phyloP scores from a whole-genome alignment of 2,329 filamentous ascomycete species.

The Graphiopsis chlorocephala region DNA sequence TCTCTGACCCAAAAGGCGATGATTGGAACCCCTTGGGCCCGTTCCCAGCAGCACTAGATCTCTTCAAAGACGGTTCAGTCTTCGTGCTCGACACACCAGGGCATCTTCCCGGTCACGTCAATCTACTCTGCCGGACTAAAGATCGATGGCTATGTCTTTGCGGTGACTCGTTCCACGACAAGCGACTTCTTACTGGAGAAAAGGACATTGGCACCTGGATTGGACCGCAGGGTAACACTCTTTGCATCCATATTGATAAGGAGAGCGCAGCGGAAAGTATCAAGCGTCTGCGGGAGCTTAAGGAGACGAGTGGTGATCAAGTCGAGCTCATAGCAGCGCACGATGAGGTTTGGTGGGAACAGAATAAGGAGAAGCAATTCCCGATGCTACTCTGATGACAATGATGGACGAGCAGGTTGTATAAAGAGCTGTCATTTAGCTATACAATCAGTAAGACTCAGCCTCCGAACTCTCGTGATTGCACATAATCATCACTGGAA shows the following conservation, averaged over 20 bases:
- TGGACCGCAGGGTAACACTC: constrained; percentile 42
- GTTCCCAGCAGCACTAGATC: constrained; percentile 47
- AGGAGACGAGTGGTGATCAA: constrained; percentile 30
- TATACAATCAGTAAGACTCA: neutral
- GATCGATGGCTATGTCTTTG: constrained; percentile 49
- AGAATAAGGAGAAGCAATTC: constrained; percentile 22
- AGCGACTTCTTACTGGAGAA: constrained; percentile 50
- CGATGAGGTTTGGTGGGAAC: constrained; percentile 48
- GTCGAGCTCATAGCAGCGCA: constrained; percentile 54
- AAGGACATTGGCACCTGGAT: constrained; percentile 52
- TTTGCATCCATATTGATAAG: constrained; percentile 53
- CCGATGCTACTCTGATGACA: constrained; percentile 16
- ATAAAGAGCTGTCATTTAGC: neutral
- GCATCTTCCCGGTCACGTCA: constrained; percentile 53
- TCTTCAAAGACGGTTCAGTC: constrained; percentile 48
- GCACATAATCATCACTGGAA: no score
- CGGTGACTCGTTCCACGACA: constrained; percentile 56
- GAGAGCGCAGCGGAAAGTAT: constrained; percentile 45
- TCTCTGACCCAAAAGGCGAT: constrained; percentile 34
- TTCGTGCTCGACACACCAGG: constrained; percentile 52
- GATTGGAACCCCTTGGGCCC: constrained; percentile 44
- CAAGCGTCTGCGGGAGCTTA: constrained; percentile 39
- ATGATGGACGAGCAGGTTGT: neutral
- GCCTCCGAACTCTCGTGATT: no score
- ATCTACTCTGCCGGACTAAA: constrained; percentile 45